Base-by-base conservation (phyloP, 2,329 filamentous ascomycete species). In the Gnomoniopsis smithogilvyi region DNA sequence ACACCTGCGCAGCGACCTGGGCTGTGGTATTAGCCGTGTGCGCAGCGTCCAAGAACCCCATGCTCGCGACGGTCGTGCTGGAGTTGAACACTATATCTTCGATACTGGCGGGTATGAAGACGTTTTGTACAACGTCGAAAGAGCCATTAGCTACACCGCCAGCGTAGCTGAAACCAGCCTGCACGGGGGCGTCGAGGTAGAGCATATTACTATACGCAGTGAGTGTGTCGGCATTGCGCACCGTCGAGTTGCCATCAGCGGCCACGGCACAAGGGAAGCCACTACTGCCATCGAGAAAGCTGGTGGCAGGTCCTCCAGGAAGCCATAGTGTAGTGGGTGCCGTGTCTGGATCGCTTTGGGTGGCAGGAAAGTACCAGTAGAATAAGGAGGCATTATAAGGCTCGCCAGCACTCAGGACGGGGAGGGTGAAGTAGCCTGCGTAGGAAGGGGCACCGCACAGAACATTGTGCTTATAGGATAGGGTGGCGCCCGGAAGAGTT, bases 201-300 rank as follows among this genome's bases (percentile, higher is more conserved):
- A 91, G 80, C 79, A 89, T 83, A 64, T 89, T 89, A 62, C 80
- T 81, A 24, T 82, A 78, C 64, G 84, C 82, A 61, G 83, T 86
- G 82, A 84, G 88, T 1, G 83, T 83, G 72, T 81, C 85, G 0
- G 83, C 81, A 64, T 88, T 88, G 6, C 75, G 63, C 17, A 70
- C 69, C 0, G 78, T 78, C n/a, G 70, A 72, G 67, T 81, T 80
- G 54, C 76, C 79, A 38, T 81, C 78, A 48, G 73, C 70, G 34
- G 81, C 79, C 43, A 86, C 71, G 24, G 71, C 70, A 65, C 83
- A 87, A 10, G 83, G 82, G 15, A 78, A 78, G 47, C 72, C 67
- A 80, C 81, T 62, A 76, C 76, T 64, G 80, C 75, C 4, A 56
- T 85, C 79, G 74, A 87, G 79, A 14, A 80, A 84, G 17, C 77